These are phyloP conservation scores for Daucus carota DNA, from an alignment of 129 eudicot genomes.

Conservation along the genomic window DNA sequence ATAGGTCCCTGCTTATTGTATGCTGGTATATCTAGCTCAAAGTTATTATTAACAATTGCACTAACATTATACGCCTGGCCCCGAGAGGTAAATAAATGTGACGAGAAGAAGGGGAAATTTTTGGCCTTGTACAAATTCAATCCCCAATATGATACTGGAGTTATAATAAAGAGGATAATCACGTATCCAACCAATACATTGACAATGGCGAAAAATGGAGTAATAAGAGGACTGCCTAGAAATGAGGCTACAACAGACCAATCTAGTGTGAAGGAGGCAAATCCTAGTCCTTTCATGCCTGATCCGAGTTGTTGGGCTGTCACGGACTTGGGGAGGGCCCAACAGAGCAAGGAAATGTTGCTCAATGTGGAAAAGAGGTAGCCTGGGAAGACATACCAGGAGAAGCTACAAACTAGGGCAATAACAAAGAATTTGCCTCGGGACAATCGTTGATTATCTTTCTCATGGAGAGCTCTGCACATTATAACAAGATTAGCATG, in stretches of 20 bases:
- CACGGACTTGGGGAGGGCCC: constrained; percentile 26
- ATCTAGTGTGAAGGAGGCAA: constrained; percentile 41
- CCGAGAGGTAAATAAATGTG: constrained; percentile 15
- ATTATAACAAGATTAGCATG: background rate
- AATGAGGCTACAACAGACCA: constrained; percentile 54
- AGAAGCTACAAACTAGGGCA: constrained; percentile 45
- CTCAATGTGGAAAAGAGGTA: constrained; percentile 36
- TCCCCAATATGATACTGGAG: constrained; percentile 50
- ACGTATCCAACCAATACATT: constrained; percentile 40
- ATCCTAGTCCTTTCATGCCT: constrained; percentile 53
- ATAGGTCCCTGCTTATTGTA: constrained; percentile 46
- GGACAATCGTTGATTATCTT: constrained; percentile 20
- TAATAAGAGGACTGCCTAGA: constrained; percentile 41
- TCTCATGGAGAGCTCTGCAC: constrained; percentile 5
- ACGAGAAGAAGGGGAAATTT: constrained; percentile 45
- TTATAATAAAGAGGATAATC: constrained; percentile 23
- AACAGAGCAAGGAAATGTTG: constrained; percentile 42
- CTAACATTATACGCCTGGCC: constrained; percentile 48
- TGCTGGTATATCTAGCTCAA: constrained; percentile 39
- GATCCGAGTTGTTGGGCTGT: constrained; percentile 55
- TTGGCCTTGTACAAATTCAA: constrained; percentile 33
- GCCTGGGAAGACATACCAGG: constrained; percentile 57
- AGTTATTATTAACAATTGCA: constrained; percentile 37
- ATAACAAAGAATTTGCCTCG: constrained; percentile 52
- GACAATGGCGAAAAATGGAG: constrained; percentile 48